Conservation (phyloP, 2,329 filamentous ascomycete genomes). For the Dothidotthia symphoricarpi region DNA sequence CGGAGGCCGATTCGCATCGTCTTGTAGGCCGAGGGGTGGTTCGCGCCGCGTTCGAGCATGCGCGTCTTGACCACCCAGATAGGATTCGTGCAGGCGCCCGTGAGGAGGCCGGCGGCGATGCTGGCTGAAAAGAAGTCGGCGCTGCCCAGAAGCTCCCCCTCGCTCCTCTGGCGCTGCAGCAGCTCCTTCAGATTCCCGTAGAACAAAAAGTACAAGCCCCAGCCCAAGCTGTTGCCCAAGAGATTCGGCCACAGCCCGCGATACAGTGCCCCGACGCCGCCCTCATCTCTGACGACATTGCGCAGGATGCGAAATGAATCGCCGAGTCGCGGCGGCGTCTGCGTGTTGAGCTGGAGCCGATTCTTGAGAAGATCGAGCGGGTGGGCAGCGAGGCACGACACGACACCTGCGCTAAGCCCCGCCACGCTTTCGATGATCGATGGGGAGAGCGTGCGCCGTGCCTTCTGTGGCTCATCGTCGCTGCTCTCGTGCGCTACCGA, state of each 20-base stretch:
- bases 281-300: slow-evolving; percentile 55
- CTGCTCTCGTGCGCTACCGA: slow-evolving; percentile 44
- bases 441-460: slow-evolving; percentile 50
- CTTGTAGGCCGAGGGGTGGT: slow-evolving; percentile 74
- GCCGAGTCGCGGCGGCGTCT: slow-evolving; percentile 48
- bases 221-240: slow-evolving; percentile 83
- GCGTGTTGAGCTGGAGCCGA: slow-evolving; percentile 67
- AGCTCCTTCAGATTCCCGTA: slow-evolving; percentile 60
- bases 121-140: slow-evolving; percentile 81
- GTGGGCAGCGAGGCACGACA: slow-evolving; percentile 83
- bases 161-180: slow-evolving; percentile 46
- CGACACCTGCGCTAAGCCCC: slow-evolving; percentile 82
- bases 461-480: slow-evolving; percentile 35
- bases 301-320: slow-evolving; percentile 55
- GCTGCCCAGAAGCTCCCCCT: slow-evolving; percentile 52
- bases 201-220: slow-evolving; percentile 88
- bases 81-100: slow-evolving; percentile 83
- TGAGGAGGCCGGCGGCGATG: slow-evolving; percentile 64
- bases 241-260: slow-evolving; percentile 88
- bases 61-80: slow-evolving; percentile 98
- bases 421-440: slow-evolving; percentile 83
- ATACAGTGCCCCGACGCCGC: slow-evolving; percentile 70
- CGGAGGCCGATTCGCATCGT: slow-evolving; percentile 69
- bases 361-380: slow-evolving; percentile 97
- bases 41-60: slow-evolving; percentile 83